phyloP scores from a whole-genome alignment of 75 land plant species.

The Sequoiadendron giganteum region DNA sequence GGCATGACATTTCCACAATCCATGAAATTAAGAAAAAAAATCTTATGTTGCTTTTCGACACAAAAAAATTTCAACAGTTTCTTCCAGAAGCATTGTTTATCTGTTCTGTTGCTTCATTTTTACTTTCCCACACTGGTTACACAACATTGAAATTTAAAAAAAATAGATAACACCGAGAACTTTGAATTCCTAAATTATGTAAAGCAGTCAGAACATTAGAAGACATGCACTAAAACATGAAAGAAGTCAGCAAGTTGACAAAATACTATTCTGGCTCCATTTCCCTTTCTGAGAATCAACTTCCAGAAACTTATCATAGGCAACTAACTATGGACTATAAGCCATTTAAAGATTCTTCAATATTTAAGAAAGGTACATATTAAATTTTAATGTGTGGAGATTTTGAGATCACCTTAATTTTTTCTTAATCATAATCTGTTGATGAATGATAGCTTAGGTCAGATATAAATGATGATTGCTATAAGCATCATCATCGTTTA shows the following conservation, averaged over 20 bases:
- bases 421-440: not conserved
- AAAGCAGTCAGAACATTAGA: not conserved
- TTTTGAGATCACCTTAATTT: not conserved
- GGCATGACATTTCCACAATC: too few relatives aligned
- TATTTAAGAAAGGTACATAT: not conserved
- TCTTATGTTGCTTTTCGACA: too few relatives aligned
- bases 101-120: not conserved
- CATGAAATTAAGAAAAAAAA: too few relatives aligned
- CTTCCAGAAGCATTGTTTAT: not conserved
- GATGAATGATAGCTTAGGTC: too few relatives aligned
- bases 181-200: not conserved
- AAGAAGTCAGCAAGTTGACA: not conserved
- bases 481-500: too few relatives aligned
- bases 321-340: not conserved
- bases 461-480: too few relatives aligned
- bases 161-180: not conserved
- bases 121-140: not conserved
- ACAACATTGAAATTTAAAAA: not conserved
- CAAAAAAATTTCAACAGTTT: too few relatives aligned
- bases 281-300: not conserved
- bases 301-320: not conserved
- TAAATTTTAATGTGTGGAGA: not conserved
- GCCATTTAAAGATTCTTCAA: not conserved
- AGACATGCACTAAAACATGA: not conserved
- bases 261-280: not conserved